These are phyloP conservation scores for Ophiostoma himal-ulmi DNA, from an alignment of 2,329 filamentous ascomycete species.

Conservation along the genomic window DNA sequence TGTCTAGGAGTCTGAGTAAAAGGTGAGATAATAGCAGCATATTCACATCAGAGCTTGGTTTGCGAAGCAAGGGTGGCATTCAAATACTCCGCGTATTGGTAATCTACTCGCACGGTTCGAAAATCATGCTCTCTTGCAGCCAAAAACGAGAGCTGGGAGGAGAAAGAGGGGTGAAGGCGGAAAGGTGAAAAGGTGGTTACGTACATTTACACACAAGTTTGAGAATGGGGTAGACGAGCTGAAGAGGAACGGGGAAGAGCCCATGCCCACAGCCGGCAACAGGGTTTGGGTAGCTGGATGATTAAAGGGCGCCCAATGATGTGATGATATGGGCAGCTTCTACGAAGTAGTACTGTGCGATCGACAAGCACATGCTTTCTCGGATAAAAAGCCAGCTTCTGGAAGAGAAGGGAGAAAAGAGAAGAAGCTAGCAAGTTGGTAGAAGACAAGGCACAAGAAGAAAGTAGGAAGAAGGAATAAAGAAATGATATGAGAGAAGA, in stretches of 20 bases:
- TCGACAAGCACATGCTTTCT: background rate
- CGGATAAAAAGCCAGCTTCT: background rate
- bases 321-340: background rate
- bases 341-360: background rate
- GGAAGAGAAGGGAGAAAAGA: background rate
- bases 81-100: no score
- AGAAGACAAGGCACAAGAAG: background rate
- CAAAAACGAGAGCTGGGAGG: background rate
- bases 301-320: background rate
- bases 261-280: background rate
- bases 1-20: background rate
- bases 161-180: background rate
- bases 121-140: no score
- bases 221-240: background rate
- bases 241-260: background rate
- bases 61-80: background rate
- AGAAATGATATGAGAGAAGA: background rate
- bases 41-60: background rate
- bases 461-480: background rate
- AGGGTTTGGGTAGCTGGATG: no score
- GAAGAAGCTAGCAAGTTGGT: background rate
- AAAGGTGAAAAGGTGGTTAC: background rate
- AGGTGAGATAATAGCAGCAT: background rate
- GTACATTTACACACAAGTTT: background rate
- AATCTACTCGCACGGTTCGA: no score